phyloP scores from a whole-genome alignment of 179 eudicot genomes.

The Spergularia azorica region DNA sequence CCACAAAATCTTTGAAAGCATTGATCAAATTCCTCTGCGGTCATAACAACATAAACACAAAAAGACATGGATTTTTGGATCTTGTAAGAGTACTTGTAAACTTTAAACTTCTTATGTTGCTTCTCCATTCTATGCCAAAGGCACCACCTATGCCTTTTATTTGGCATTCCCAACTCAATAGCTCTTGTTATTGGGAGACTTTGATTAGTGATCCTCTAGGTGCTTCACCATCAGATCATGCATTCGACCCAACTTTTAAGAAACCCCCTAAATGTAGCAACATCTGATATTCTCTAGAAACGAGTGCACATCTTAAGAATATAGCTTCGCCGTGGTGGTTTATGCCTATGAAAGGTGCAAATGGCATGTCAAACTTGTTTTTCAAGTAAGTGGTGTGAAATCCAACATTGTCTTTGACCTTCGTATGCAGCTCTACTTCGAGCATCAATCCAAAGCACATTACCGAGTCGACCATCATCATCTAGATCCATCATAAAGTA shows the following conservation, averaged over 20 bases:
- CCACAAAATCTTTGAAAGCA: not conserved
- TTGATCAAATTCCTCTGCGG: not conserved
- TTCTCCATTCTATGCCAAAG: not conserved
- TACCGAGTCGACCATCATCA: not conserved
- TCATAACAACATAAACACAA: conserved; percentile 11
- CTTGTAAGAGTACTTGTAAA: not conserved
- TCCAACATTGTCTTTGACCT: not conserved
- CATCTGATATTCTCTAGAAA: not conserved
- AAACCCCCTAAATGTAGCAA: not conserved
- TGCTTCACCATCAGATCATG: not conserved
- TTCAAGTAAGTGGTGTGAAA: not conserved
- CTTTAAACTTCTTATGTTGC: conserved; percentile 5
- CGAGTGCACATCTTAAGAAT: not conserved
- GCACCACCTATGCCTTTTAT: not conserved
- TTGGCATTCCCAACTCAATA: not conserved
- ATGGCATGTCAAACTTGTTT: conserved; percentile 1
- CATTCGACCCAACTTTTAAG: not conserved
- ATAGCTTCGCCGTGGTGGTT: not conserved
- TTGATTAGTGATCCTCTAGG: not conserved
- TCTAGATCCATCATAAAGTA: not conserved
- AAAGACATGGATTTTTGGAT: not conserved
- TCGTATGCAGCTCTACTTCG: not conserved
- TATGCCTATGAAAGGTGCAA: not conserved
- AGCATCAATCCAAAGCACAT: conserved; percentile 6
- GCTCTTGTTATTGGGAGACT: no score